phyloP scores from a whole-genome alignment of 805 yeast genomes.

The Soucietia sequanensis region DNA sequence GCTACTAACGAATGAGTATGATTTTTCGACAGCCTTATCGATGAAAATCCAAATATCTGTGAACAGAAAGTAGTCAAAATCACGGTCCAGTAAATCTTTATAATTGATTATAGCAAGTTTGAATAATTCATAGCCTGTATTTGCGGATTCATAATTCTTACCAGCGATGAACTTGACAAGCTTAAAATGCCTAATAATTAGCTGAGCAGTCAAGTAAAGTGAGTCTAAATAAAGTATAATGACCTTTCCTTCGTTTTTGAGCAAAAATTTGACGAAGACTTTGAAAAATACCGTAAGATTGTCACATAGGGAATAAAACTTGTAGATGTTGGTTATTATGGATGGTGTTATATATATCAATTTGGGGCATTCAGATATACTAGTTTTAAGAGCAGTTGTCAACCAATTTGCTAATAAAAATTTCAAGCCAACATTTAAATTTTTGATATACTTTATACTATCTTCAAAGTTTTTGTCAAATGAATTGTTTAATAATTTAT shows the following conservation, averaged over 20 bases:
- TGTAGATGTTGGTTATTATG: conserved; percentile 29
- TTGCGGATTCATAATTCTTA: conserved; percentile 19
- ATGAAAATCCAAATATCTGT: conserved; percentile 35
- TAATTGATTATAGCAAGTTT: conserved; percentile 30
- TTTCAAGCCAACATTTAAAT: conserved; percentile 41
- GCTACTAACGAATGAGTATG: background rate
- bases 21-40: conserved; percentile 23
- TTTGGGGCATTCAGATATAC: conserved; percentile 31
- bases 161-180: conserved; percentile 35
- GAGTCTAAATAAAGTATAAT: conserved; percentile 44
- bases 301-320: conserved; percentile 37
- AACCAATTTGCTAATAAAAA: conserved; percentile 50
- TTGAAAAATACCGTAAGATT: conserved; percentile 42
- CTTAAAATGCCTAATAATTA: conserved; percentile 31
- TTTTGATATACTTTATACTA: conserved; percentile 11
- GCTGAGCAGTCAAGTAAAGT: conserved; percentile 29
- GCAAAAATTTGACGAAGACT: conserved; percentile 27
- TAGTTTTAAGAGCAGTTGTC: conserved; percentile 39
- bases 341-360: conserved; percentile 34
- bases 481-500: conserved; percentile 22
- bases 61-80: conserved; percentile 32
- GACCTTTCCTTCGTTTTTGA: conserved; percentile 40
- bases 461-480: conserved; percentile 12
- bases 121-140: conserved; percentile 35
- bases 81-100: conserved; percentile 33